A percentile compares a stretch with the other conserved stretches of the same genome.
These are phyloP conservation scores for Pseudognaphalium luteoalbum DNA, from an alignment of 129 eudicot species.

Conservation along the genomic window DNA sequence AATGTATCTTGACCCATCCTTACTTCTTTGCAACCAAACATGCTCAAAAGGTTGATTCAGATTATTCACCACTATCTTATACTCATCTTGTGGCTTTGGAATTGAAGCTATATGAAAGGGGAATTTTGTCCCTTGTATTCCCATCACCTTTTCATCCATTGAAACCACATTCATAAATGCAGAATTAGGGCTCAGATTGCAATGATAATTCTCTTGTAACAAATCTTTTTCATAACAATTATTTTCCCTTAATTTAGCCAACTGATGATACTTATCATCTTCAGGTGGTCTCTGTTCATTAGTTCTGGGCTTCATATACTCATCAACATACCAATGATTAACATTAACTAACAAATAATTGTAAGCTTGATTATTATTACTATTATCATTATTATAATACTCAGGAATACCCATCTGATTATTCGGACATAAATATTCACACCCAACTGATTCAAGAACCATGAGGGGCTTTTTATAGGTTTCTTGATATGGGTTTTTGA, in stretches of 20 bases:
- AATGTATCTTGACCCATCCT: slow-evolving; percentile 71
- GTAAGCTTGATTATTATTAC: slow-evolving; percentile 31
- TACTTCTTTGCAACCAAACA: slow-evolving; percentile 74
- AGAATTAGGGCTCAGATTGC: neutral
- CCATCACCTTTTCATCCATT: slow-evolving; percentile 34
- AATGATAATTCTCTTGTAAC: neutral
- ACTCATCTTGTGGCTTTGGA: slow-evolving; percentile 77
- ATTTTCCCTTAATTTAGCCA: slow-evolving; percentile 56
- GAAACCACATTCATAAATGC: slow-evolving; percentile 57
- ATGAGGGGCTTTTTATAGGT: neutral
- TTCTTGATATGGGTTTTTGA: slow-evolving; percentile 3
- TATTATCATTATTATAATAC: slow-evolving; percentile 35
- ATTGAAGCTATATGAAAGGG: slow-evolving; percentile 74
- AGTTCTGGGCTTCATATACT: slow-evolving; percentile 41
- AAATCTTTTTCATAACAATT: slow-evolving; percentile 16
- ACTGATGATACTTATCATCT: slow-evolving; percentile 52
- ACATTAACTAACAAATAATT: slow-evolving; percentile 57
- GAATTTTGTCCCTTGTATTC: slow-evolving; percentile 52
- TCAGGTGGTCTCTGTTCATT: slow-evolving; percentile 41
- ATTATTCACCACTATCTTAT: slow-evolving; percentile 73
- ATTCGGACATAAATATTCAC: neutral
- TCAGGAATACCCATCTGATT: slow-evolving; percentile 29
- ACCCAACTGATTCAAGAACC: neutral
- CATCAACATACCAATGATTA: slow-evolving; percentile 69
- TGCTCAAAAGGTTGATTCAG: slow-evolving; percentile 75